Base-by-base conservation (phyloP, 2,329 filamentous ascomycete genomes). In the Xylaria sp. region DNA sequence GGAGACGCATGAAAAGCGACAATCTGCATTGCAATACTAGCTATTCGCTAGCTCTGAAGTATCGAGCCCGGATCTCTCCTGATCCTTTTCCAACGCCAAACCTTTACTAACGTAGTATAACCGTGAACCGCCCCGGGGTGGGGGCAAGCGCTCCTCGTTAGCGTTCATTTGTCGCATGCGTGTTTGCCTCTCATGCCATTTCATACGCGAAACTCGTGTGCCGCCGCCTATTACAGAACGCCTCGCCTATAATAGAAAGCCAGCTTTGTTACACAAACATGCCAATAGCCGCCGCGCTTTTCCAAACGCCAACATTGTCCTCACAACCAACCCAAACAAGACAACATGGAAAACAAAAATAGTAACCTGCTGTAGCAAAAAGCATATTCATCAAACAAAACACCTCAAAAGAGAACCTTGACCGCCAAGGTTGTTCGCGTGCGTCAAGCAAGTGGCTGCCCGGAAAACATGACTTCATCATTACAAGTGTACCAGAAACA, bases 401-500 rank as follows among this genome's bases (percentile, higher is more conserved):
- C 64, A 66, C 58, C 70, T 65, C 68, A 60, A 60, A 69, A 57
- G 65, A 69, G 65, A 71, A 66, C 58, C 71, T 67, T 67, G 46
- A 65, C 70, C 71, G 71, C 59, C 63, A 66, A 59, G 66, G 58
- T 56, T 67, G 59, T 42, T 61, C 53, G 59, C 74, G 72, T 74
- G 71, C 73, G 72, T 71, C 65, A 68, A 67, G 72, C 20, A 44
- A n/a, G 65, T 68, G 46, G 38, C 17, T 67, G 72, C 74, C 53
- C 63, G 36, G 26, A 56, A 59, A 60, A 58, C 66, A 36, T 69
- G 48, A 63, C 60, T 65, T 67, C 70, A 70, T 70, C 70, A 70
- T 70, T 70, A 71, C 60, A 63, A 61, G 23, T 49, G 54, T 72
- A 69, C 67, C 69, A 73, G 73, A 69, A 74, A 71, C 63, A 77